Conservation (phyloP, 371 early-diverging fungal genomes). For the Basidiobolus heterosporus region DNA sequence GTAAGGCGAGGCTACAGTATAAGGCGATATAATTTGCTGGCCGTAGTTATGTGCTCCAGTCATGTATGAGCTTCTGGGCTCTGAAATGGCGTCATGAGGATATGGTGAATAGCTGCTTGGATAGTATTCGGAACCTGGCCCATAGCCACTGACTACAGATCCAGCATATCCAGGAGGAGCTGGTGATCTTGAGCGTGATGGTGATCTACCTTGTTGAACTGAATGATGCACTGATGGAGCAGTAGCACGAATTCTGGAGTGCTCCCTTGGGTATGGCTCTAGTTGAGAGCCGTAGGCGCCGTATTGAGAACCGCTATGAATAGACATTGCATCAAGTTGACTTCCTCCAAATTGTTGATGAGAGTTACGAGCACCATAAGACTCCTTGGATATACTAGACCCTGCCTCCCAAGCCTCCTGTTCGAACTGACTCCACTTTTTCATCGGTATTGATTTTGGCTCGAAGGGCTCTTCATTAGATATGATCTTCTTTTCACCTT, state of each 20-base stretch:
- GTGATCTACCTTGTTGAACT: not conserved
- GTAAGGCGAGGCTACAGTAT: not conserved
- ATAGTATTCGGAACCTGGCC: not conserved
- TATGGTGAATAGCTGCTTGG: not conserved
- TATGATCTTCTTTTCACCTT: conserved; percentile 42
- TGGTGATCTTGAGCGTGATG: no score
- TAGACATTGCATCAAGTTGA: not conserved
- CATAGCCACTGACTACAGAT: not conserved
- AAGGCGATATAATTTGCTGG: not conserved
- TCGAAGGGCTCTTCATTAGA: conserved; percentile 48
- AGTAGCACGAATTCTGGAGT: not conserved
- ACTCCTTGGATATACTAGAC: conserved; percentile 3
- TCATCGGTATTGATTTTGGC: conserved; percentile 34
- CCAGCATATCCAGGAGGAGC: not conserved
- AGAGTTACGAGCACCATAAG: no score
- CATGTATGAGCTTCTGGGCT: no score
- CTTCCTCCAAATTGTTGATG: not conserved
- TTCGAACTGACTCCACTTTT: conserved; percentile 44
- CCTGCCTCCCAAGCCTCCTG: conserved; percentile 22
- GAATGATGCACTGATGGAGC: not conserved
- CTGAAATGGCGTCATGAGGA: no score
- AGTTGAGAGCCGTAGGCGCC: not conserved
- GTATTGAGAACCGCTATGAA: not conserved
- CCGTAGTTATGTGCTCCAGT: not conserved
- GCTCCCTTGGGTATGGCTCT: not conserved